phyloP scores from a whole-genome alignment of 73 alveolate genomes.

The Paramecium bursaria region DNA sequence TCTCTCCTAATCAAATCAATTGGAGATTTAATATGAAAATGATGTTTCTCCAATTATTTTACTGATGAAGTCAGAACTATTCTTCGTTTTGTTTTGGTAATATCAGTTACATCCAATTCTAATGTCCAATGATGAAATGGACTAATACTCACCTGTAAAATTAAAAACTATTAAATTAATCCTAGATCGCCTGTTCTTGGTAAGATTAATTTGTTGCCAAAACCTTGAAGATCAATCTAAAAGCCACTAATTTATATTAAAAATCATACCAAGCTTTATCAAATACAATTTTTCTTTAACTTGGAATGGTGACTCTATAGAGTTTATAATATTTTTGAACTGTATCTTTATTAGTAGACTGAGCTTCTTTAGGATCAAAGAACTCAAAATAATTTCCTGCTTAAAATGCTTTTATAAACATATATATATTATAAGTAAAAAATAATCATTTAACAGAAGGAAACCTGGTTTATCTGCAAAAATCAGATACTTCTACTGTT shows the following conservation, averaged over 20 bases:
- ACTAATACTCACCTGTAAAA: slow-evolving; percentile 19
- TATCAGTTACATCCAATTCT: slow-evolving; percentile 66
- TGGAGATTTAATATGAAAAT: slow-evolving; percentile 68
- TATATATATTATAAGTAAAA: slow-evolving; percentile 13
- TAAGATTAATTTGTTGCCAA: slow-evolving; percentile 53
- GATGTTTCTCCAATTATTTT: slow-evolving; percentile 47
- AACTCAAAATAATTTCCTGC: slow-evolving; percentile 37
- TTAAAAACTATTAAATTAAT: slow-evolving; percentile 51
- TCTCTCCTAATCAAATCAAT: slow-evolving; percentile 65
- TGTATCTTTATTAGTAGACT: slow-evolving; percentile 56
- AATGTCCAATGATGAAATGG: slow-evolving; percentile 59
- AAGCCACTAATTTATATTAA: slow-evolving; percentile 3
- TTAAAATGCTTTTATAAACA: slow-evolving; percentile 39
- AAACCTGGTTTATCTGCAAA: no score
- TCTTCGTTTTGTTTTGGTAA: slow-evolving; percentile 61
- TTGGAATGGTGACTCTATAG: slow-evolving; percentile 42
- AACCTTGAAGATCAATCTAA: slow-evolving; percentile 53
- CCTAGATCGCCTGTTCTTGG: slow-evolving; percentile 65
- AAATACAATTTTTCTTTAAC: slow-evolving; percentile 36
- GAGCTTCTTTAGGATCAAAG: slow-evolving; percentile 50
- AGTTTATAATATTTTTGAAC: slow-evolving; percentile 34
- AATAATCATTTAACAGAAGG: no score
- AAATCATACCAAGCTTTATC: slow-evolving; percentile 61
- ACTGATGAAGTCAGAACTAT: slow-evolving; percentile 50
- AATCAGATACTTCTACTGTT: no score